Evolutionary conservation across 495 filamentous ascomycete genomes (phyloP).

Genomic region (Chaetomium fimeti): DNA sequence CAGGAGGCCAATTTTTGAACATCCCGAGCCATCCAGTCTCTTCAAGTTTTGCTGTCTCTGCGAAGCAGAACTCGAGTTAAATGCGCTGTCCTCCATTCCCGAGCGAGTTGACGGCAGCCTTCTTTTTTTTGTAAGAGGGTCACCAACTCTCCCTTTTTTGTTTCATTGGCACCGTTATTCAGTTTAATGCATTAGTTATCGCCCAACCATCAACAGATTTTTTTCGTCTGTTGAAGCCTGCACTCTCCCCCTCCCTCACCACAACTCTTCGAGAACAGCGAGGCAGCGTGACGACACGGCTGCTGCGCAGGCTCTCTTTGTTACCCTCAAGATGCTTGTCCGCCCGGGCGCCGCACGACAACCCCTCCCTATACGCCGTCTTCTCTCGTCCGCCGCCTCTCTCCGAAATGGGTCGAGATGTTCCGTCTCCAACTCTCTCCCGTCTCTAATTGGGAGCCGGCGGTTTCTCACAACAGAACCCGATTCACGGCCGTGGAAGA

Average conservation of each 20-base stretch:
- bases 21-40: not conserved
- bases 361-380: constrained; percentile 25
- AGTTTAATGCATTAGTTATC: constrained; percentile 28
- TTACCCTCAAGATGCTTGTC: constrained; percentile 31
- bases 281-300: not conserved
- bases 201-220: constrained; percentile 1
- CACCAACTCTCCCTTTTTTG: constrained; percentile 19
- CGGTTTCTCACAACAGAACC: constrained; percentile 27
- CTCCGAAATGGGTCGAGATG: constrained; percentile 21
- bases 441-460: constrained; percentile 10
- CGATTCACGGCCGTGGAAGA: constrained; percentile 35
- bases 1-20: constrained; percentile 18
- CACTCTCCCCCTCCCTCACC: not conserved
- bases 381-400: constrained; percentile 20
- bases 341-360: constrained; percentile 28
- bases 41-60: constrained; percentile 1
- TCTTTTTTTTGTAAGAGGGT: constrained; percentile 7
- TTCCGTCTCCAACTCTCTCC: not conserved
- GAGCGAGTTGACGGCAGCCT: constrained; percentile 16
- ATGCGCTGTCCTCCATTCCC: not conserved
- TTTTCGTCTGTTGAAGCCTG: constrained; percentile 13
- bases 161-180: constrained; percentile 14
- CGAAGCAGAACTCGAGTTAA: not conserved
- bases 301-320: not conserved
- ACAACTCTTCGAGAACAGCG: not conserved